phyloP scores from a whole-genome alignment of 106 monocot species.

The Acorus calamus region DNA sequence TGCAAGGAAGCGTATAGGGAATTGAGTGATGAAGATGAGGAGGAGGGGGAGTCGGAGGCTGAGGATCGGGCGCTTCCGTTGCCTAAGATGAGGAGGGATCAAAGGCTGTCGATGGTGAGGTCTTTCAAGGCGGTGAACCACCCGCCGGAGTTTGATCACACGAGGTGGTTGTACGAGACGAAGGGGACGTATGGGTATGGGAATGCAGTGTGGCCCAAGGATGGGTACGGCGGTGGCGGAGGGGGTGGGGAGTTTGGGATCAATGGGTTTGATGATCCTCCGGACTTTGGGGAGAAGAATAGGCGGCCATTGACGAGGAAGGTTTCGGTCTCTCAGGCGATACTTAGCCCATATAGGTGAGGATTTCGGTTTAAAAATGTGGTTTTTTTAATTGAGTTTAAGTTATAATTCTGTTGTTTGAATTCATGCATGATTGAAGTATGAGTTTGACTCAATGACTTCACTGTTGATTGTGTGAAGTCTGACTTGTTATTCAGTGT shows the following conservation, averaged over 20 bases:
- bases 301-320: constrained; percentile 59
- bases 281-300: constrained; percentile 26
- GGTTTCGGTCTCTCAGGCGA: constrained; percentile 47
- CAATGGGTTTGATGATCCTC: constrained; percentile 41
- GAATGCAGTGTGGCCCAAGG: constrained; percentile 73
- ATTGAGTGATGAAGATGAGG: constrained; percentile 18
- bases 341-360: constrained; percentile 77
- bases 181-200: constrained; percentile 82
- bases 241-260: constrained; percentile 13
- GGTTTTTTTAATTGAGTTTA: no score
- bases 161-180: constrained; percentile 68
- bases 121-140: constrained; percentile 27
- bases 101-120: constrained; percentile 48
- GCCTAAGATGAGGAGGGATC: constrained; percentile 26
- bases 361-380: background rate
- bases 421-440: no score
- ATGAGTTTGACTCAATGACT: background rate
- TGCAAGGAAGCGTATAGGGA: constrained; percentile 52
- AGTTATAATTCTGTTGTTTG: no score
- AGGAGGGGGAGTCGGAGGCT: constrained; percentile 7
- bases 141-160: constrained; percentile 55
- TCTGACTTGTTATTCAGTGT: background rate
- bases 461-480: background rate
- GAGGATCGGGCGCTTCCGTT: constrained; percentile 24
- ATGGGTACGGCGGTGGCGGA: constrained; percentile 20